Evolutionary conservation across 2,329 filamentous ascomycete species (phyloP).

Genomic region (Microsporum audouinii): DNA sequence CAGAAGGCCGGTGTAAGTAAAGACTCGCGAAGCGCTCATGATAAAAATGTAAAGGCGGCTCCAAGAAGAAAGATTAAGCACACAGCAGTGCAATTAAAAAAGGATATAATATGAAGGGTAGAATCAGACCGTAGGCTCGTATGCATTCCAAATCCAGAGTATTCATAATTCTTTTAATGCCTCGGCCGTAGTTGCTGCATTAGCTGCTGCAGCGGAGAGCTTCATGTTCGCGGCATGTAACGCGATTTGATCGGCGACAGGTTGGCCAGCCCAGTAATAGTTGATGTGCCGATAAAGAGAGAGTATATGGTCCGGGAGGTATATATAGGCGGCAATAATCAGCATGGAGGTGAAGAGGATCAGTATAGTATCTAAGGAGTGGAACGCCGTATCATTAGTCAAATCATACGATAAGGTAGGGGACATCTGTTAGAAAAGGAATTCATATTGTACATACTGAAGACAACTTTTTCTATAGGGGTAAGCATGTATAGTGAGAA

Average conservation of each 20-base stretch:
- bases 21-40: background rate
- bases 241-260: slow-evolving; percentile 24
- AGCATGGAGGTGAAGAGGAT: slow-evolving; percentile 83
- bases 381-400: slow-evolving; percentile 1
- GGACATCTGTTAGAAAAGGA: slow-evolving; percentile 3
- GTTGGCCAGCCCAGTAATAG: slow-evolving; percentile 88
- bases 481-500: slow-evolving; percentile 97
- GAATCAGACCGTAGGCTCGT: background rate
- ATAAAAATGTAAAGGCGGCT: background rate
- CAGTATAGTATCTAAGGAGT: slow-evolving; percentile 67
- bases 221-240: slow-evolving; percentile 3
- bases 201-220: slow-evolving; percentile 15
- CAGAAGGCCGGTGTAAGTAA: background rate
- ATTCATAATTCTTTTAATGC: slow-evolving; percentile 13
- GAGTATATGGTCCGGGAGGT: slow-evolving; percentile 82
- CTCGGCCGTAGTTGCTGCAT: background rate
- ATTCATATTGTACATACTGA: slow-evolving; percentile 55
- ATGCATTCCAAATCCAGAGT: background rate
- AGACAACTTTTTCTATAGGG: slow-evolving; percentile 88
- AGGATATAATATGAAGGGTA: background rate
- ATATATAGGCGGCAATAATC: slow-evolving; percentile 74
- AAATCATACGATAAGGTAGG: background rate
- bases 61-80: background rate
- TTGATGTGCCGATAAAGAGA: slow-evolving; percentile 74
- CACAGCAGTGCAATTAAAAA: background rate